A percentile compares a stretch with the other conserved stretches of the same genome.
phyloP scores from a whole-genome alignment of 495 filamentous ascomycete species.

The Thermothielavioides terrestris region DNA sequence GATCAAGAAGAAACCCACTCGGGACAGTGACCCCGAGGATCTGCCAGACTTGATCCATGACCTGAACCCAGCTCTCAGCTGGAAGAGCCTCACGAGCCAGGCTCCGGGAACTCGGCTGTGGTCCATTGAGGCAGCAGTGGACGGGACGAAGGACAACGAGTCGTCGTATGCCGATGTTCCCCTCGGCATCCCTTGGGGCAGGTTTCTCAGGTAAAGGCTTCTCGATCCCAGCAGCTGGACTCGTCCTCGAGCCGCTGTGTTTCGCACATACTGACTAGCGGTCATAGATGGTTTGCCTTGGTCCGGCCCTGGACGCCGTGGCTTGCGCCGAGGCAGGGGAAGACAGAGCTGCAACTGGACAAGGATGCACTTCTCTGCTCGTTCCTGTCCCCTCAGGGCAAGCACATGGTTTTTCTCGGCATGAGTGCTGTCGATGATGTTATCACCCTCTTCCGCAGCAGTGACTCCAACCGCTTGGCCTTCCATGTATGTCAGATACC shows the following conservation, averaged over 20 bases:
- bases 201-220: conserved; percentile 34
- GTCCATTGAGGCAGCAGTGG: conserved; percentile 51
- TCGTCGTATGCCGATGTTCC: conserved; percentile 48
- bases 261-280: conserved; percentile 19
- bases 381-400: conserved; percentile 66
- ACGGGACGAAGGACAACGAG: conserved; percentile 42
- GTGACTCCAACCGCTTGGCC: conserved; percentile 54
- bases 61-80: conserved; percentile 49
- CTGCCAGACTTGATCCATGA: conserved; percentile 53
- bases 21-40: conserved; percentile 27
- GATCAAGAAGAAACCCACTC: conserved; percentile 26
- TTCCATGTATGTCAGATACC: conserved; percentile 56
- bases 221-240: too few relatives aligned
- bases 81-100: conserved; percentile 53
- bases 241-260: too few relatives aligned
- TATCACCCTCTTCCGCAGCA: conserved; percentile 60
- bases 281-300: conserved; percentile 67
- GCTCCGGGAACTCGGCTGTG: conserved; percentile 64
- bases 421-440: conserved; percentile 70
- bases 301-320: conserved; percentile 75
- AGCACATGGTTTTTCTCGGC: conserved; percentile 72
- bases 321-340: conserved; percentile 83
- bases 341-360: conserved; percentile 51
- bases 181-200: conserved; percentile 56
- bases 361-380: conserved; percentile 75